phyloP scores from a whole-genome alignment of 2,329 filamentous ascomycete genomes.

The Trichoderma atroviride region DNA sequence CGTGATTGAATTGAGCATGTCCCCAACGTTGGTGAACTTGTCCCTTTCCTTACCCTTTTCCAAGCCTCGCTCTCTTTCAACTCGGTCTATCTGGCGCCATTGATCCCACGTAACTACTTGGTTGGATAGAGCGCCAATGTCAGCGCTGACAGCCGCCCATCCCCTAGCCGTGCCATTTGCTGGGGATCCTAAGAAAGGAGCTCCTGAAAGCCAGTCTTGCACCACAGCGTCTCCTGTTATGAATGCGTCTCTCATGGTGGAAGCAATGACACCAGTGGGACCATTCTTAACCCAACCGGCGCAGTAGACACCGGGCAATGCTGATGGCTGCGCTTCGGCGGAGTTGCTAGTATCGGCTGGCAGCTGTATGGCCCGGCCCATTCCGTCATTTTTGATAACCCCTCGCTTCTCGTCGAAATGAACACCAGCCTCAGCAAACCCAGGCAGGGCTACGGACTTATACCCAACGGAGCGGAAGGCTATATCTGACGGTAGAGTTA shows the following conservation, averaged over 20 bases:
- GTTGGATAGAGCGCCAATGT: constrained; percentile 57
- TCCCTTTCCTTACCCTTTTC: constrained; percentile 75
- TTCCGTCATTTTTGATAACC: constrained; percentile 78
- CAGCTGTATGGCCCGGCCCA: constrained; percentile 52
- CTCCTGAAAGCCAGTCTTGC: constrained; percentile 66
- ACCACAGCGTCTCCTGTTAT: constrained; percentile 81
- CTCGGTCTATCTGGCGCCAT: constrained; percentile 81
- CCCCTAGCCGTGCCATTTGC: constrained; percentile 47
- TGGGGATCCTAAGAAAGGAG: constrained; percentile 43
- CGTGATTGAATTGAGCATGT: constrained; percentile 59
- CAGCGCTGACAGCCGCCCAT: constrained; percentile 74
- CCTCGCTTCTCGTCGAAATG: constrained; percentile 76
- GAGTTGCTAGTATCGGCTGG: constrained; percentile 27
- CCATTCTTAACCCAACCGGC: constrained; percentile 96
- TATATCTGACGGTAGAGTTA: constrained; percentile 64
- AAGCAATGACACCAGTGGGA: constrained; percentile 92
- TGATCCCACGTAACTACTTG: constrained; percentile 77
- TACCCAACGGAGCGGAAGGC: constrained; percentile 97
- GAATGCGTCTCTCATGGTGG: constrained; percentile 95
- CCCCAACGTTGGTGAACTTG: constrained; percentile 60
- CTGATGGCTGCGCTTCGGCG: constrained; percentile 42
- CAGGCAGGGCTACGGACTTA: constrained; percentile 75
- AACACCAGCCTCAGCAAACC: constrained; percentile 72
- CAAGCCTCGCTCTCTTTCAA: constrained; percentile 69
- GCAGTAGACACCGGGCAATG: constrained; percentile 76